Conservation (phyloP, 371 early-diverging fungal genomes). For the Syncephalastrum racemosum region DNA sequence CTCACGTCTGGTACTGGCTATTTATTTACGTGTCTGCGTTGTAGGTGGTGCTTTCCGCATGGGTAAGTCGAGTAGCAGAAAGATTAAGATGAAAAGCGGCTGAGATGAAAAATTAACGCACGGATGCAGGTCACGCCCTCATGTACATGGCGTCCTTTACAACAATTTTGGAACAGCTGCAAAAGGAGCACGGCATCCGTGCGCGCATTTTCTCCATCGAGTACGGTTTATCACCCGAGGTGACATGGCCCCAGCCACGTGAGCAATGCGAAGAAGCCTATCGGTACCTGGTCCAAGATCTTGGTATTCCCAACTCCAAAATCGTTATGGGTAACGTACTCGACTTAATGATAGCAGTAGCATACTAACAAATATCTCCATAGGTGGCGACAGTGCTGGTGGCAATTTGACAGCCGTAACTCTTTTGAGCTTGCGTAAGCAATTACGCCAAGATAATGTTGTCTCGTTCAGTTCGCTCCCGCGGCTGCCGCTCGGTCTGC, state of each 20-base stretch:
- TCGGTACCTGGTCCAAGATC: constrained; percentile 27
- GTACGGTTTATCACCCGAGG: constrained; percentile 21
- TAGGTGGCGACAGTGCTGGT: constrained; percentile 44
- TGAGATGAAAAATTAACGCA: constrained; percentile 4
- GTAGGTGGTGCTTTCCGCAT: constrained; percentile 33
- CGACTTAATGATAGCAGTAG: background rate
- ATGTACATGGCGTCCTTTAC: constrained; percentile 32
- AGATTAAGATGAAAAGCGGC: background rate
- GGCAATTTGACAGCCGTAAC: constrained; percentile 28
- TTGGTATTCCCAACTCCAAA: constrained; percentile 23
- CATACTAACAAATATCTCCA: background rate
- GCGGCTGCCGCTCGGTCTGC: constrained; percentile 20
- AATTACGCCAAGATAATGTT: constrained; percentile 7
- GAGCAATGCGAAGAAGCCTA: constrained; percentile 28
- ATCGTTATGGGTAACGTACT: constrained; percentile 30
- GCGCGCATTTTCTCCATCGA: constrained; percentile 31
- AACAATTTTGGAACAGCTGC: constrained; percentile 23
- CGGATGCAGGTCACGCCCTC: constrained; percentile 15
- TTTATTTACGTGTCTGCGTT: background rate
- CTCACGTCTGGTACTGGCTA: background rate
- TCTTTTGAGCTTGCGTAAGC: constrained; percentile 18
- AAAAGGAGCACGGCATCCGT: constrained; percentile 17
- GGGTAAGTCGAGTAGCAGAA: constrained; percentile 10
- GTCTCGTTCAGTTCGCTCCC: constrained; percentile 14
- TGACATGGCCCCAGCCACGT: constrained; percentile 15